Conservation (phyloP, 139 green algal species). For the Auxenochlorella pyrenoidosa region DNA sequence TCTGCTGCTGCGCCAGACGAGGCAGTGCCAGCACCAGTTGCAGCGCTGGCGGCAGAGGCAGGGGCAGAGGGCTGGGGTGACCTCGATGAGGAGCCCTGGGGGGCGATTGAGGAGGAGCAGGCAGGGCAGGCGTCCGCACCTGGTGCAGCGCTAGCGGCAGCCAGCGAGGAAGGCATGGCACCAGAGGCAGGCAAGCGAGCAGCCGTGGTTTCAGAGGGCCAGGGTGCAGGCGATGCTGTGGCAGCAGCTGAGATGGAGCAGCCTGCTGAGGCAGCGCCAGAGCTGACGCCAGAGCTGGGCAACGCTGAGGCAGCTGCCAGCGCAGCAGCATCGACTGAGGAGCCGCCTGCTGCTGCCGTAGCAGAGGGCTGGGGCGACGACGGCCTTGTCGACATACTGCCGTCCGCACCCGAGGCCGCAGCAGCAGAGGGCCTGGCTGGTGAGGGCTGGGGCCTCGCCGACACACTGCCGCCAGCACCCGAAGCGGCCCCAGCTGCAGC, state of each 20-base stretch:
- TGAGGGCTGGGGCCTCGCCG: too few species aligned
- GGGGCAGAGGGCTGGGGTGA: slow-evolving; percentile 14
- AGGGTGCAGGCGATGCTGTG: background rate
- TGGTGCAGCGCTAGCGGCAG: background rate
- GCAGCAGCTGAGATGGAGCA: background rate
- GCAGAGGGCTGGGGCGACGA: slow-evolving; percentile 27
- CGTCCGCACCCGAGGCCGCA: background rate
- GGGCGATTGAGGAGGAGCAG: background rate
- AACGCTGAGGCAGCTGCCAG: background rate
- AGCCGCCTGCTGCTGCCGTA: background rate
- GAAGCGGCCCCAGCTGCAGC: background rate
- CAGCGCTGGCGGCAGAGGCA: background rate
- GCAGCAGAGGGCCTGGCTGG: background rate
- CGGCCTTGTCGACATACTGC: background rate
- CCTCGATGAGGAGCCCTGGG: slow-evolving; percentile 4
- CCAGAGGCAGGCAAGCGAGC: background rate
- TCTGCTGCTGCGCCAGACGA: background rate
- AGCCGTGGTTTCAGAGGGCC: too few species aligned
- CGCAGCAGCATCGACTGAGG: background rate
- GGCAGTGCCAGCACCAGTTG: too few species aligned
- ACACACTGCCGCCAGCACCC: background rate
- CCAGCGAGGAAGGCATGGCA: background rate
- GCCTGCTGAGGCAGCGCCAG: background rate
- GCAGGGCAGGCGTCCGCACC: too few species aligned
- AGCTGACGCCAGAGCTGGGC: background rate